Percentiles rank a stretch among this genome's conserved stretches.
Evolutionary conservation across 306 rosid genomes (phyloP).

Genomic region (Mucuna pruriens): DNA sequence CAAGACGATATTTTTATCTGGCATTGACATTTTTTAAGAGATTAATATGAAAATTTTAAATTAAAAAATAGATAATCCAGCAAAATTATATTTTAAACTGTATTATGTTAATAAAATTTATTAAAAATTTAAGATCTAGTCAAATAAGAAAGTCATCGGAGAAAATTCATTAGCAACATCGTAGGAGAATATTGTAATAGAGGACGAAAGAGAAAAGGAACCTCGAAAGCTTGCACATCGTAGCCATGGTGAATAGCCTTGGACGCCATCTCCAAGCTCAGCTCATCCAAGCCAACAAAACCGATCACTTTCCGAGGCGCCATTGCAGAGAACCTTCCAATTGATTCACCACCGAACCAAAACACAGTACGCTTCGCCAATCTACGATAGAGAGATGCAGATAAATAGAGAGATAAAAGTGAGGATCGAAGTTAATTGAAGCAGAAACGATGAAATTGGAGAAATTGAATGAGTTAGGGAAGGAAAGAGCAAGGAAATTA

Average conservation of each 20-base stretch:
- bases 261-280: constrained; percentile 58
- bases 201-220: constrained; percentile 10
- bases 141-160: too few relatives aligned
- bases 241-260: constrained; percentile 60
- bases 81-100: too few relatives aligned
- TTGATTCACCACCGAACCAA: neutral
- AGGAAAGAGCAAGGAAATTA: constrained; percentile 19
- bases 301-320: constrained; percentile 54
- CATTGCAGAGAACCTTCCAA: constrained; percentile 43
- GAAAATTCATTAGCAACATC: too few relatives aligned
- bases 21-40: too few relatives aligned
- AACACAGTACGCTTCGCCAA: neutral
- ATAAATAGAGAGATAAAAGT: neutral
- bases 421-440: neutral
- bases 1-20: too few relatives aligned
- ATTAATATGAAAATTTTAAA: too few relatives aligned
- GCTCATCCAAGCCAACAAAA: constrained; percentile 63
- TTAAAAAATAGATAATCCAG: too few relatives aligned
- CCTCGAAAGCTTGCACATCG: constrained; percentile 70
- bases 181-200: too few relatives aligned
- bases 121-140: too few relatives aligned
- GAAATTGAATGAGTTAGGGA: neutral
- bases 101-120: too few relatives aligned
- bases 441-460: neutral
- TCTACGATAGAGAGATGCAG: neutral